Conservation (phyloP, 2,329 filamentous ascomycete genomes). For the Xylaria sp. region DNA sequence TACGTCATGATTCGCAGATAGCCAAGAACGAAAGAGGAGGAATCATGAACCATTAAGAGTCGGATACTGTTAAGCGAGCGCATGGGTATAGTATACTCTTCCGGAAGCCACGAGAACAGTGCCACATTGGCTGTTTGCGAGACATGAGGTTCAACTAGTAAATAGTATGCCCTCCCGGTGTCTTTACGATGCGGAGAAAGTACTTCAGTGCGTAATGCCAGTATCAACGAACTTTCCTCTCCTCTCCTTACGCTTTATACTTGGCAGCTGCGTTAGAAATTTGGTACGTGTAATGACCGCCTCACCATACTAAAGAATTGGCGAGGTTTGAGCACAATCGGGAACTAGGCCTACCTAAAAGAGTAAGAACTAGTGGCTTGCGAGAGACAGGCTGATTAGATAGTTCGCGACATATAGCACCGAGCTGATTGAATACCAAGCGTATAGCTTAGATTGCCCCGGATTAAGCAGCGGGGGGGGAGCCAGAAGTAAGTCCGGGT, state of each 20-base stretch:
- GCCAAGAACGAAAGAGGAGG: neutral
- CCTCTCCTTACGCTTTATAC: conserved; percentile 24
- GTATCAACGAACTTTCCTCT: conserved; percentile 5
- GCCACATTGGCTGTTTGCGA: neutral
- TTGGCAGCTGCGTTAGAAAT: conserved; percentile 25
- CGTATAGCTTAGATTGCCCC: neutral
- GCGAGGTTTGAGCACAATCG: conserved; percentile 15
- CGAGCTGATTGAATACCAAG: neutral
- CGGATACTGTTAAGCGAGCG: conserved; percentile 9
- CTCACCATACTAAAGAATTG: conserved; percentile 43
- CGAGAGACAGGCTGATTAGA: neutral
- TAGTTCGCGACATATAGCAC: neutral
- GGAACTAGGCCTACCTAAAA: conserved; percentile 9
- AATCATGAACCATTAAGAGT: neutral
- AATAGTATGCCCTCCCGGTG: neutral
- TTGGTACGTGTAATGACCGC: conserved; percentile 39
- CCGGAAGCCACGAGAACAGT: neutral
- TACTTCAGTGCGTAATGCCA: neutral
- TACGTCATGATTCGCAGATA: neutral
- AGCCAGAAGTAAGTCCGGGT: neutral
- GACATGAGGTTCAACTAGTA: neutral
- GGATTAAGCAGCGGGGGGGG: neutral
- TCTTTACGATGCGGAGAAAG: neutral
- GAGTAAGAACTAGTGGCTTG: neutral
- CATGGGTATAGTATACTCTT: neutral